These are phyloP conservation scores for Bretschneidera sinensis DNA, from an alignment of 345 rosid species.

Conservation along the genomic window DNA sequence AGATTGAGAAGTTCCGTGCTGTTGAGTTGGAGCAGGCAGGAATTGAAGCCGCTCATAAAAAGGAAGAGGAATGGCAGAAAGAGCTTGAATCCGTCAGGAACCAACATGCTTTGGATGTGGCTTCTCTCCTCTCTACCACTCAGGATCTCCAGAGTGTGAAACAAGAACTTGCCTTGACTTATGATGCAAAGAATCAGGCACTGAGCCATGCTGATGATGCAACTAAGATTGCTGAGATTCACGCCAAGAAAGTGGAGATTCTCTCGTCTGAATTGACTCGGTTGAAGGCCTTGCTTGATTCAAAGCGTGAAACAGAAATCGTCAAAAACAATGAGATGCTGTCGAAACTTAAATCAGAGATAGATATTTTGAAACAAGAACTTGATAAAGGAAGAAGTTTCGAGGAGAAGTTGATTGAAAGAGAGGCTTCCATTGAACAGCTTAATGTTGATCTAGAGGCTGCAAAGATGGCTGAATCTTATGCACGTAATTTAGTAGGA, in stretches of 20 bases:
- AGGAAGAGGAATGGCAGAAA: conserved; percentile 76
- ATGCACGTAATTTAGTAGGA: conserved; percentile 62
- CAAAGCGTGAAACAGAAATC: conserved; percentile 51
- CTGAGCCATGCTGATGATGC: conserved; percentile 86
- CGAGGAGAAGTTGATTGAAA: conserved; percentile 53
- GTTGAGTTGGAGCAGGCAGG: conserved; percentile 85
- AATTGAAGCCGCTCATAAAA: conserved; percentile 74
- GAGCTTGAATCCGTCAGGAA: conserved; percentile 71
- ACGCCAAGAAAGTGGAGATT: conserved; percentile 68
- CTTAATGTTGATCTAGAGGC: conserved; percentile 81
- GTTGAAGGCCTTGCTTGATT: conserved; percentile 70
- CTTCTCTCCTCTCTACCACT: conserved; percentile 64
- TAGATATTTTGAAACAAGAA: conserved; percentile 49
- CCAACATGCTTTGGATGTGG: conserved; percentile 81
- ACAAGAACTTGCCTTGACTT: conserved; percentile 62
- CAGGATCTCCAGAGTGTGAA: conserved; percentile 67
- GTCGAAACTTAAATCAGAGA: conserved; percentile 49
- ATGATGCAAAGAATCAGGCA: conserved; percentile 84
- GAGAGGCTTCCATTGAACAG: conserved; percentile 59
- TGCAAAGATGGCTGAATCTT: conserved; percentile 79
- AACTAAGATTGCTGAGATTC: conserved; percentile 80
- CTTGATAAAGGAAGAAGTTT: conserved; percentile 49
- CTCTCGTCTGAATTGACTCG: conserved; percentile 69
- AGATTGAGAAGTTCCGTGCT: conserved; percentile 86
- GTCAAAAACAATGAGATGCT: conserved; percentile 43